Base-by-base conservation (phyloP, 805 yeast genomes). In the Candida germanica region DNA sequence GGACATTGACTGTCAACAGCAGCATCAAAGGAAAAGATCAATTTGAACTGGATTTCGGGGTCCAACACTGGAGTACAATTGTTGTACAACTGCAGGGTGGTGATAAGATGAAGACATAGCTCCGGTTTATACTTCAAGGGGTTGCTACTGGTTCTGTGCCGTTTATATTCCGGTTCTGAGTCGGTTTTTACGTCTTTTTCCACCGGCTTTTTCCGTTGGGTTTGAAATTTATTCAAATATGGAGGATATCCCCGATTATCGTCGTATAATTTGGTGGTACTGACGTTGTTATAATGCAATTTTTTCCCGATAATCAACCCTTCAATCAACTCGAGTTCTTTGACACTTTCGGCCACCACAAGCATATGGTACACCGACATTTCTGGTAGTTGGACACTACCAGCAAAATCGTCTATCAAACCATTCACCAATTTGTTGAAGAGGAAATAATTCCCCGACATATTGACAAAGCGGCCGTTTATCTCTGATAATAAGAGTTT, bases 281-380 rank as follows among this genome's bases (percentile, higher is more conserved):
- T 77, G 47, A 81, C 73, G 46, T 95, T 73, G 41, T 71, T 72
- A 50, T 83, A 83, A 42, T 73, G 71, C 25, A 86, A 58, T 24
- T 66, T 65, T 49, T 85, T 78, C 2, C 96, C 96, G n/a, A 83
- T 64, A 10, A 87, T 51, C 29, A 83, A 67, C 0, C 89, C 84
- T 56, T 88, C 97, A 5, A 88, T 68, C 30, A 88, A 61, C 51
- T 88, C 94, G 43, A 84, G 54, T 50, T 84, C 93, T 50, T 82
- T 80, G 15, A 80, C 69, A 48, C 69, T 74, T 24, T 74, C 71
- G 0, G 87, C 82, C 3, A 80, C 73, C 8, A 84, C 65, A 35
- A 67, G 44, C 40, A 59, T 24, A 40, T 57, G 45, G 49, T 48
- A 43, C 1, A 41, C 40, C 1, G 37, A 30, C 15, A 15, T 24